Base-by-base conservation (phyloP, 2,329 filamentous ascomycete species). In the Albophoma yamanashiensis region DNA sequence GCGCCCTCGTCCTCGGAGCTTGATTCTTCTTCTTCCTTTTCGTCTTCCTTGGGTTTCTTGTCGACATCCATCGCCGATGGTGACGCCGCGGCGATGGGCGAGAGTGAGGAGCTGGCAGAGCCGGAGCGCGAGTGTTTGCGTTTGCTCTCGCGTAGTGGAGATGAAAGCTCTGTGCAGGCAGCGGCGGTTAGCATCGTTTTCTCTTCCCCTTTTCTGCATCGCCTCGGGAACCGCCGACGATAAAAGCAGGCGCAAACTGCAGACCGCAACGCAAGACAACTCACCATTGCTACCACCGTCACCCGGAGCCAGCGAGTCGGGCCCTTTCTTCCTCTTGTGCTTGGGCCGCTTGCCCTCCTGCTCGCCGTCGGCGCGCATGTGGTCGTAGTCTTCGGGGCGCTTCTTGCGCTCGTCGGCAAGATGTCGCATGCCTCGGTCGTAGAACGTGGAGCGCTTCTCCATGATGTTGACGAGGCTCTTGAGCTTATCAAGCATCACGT, bases 241-340 rank as follows among this genome's bases (percentile, higher is more conserved):
- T 27, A 12, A 6, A n/a, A 31, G 12, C 4, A 34, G 22, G 38
- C 4, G 55, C 17, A 14, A 4, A 11, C 4, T n/a, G 9, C 20
- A 8, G 34, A 34, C n/a, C 22, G 42, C n/a, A 39, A 14, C 31
- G 50, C 31, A 7, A 31, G 36, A 52, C 38, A 17, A 47, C 71
- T 59, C 69, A 75, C 72, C 71, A 56, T 64, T 62, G 53, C 67
- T 69, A 53, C 66, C 67, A 38, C 66, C 72, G 63, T 89, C 85
- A 62, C 82, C 83, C 11, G 83, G 79, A 61, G 78, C 78, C 39
- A 82, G 75, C 59, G 73, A 78, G 61, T 87, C 85, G 9, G 83
- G 78, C 31, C 88, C 89, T 75, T 91, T 92, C 71, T 89, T 86
- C 77, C 90, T 92, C 79, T 90, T 92, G 64, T 88, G 81, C 72